phyloP scores from a whole-genome alignment of 345 rosid genomes.

The Carallia brachiata region DNA sequence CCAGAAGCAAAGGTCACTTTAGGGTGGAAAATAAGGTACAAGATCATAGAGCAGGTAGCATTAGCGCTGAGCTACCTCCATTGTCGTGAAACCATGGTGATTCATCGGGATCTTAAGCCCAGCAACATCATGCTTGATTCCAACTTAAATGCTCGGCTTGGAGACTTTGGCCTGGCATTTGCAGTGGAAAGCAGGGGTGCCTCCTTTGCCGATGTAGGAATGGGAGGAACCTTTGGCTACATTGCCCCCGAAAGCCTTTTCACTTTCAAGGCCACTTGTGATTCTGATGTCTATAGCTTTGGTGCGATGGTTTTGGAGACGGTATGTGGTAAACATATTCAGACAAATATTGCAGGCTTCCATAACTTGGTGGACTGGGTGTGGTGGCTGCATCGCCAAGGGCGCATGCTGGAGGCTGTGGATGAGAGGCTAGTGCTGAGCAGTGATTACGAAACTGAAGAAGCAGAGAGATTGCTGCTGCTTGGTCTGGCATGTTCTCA shows the following conservation, averaged over 20 bases:
- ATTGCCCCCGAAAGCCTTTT: neutral
- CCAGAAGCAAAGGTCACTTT: neutral
- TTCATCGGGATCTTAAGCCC: neutral
- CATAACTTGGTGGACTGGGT: slow-evolving; percentile 5
- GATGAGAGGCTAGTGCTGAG: neutral
- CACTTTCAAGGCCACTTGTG: neutral
- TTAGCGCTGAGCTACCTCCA: neutral
- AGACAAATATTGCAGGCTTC: neutral
- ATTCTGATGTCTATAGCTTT: neutral
- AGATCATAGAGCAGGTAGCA: neutral
- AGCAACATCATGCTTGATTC: neutral
- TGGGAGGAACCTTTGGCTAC: neutral
- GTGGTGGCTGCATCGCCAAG: neutral
- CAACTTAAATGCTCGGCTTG: neutral
- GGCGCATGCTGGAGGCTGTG: neutral
- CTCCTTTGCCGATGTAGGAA: neutral
- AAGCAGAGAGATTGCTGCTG: slow-evolving; percentile 3
- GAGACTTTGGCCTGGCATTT: neutral
- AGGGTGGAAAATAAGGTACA: neutral
- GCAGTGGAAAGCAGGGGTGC: neutral
- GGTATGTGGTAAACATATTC: neutral
- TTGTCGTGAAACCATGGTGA: neutral
- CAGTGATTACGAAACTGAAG: neutral
- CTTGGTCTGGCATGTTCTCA: neutral
- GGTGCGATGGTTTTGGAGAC: neutral